Percentiles rank a stretch among this genome's conserved stretches.
Conservation (phyloP, 441 rosid genomes). For the Bruguiera hainesii region DNA sequence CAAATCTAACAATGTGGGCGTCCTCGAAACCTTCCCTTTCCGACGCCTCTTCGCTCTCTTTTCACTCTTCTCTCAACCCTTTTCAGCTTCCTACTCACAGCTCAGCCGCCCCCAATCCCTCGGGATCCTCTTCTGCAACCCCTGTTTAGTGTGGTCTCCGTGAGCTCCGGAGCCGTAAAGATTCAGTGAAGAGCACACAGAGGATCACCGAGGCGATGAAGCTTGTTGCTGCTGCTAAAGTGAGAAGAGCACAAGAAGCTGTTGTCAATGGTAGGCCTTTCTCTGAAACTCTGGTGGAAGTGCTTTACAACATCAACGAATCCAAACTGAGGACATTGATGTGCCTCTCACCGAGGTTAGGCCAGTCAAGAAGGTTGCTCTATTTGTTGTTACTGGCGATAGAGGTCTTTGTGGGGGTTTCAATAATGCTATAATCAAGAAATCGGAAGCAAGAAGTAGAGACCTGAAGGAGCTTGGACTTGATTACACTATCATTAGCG, state of each 20-base stretch:
- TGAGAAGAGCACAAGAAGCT: constrained; percentile 85
- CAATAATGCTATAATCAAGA: constrained; percentile 54
- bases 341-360: constrained; percentile 67
- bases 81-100: constrained; percentile 13
- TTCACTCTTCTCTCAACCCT: constrained; percentile 26
- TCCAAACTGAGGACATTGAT: constrained; percentile 64
- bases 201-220: constrained; percentile 91
- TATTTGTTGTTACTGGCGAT: constrained; percentile 69
- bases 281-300: constrained; percentile 61
- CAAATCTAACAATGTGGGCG: constrained; percentile 27
- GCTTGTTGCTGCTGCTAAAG: constrained; percentile 77
- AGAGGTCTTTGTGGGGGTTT: constrained; percentile 78
- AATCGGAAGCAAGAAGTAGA: constrained; percentile 56
- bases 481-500: constrained; percentile 57
- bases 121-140: constrained; percentile 32
- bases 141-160: constrained; percentile 58
- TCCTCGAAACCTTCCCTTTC: constrained; percentile 27
- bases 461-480: constrained; percentile 57
- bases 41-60: constrained; percentile 1
- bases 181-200: constrained; percentile 63
- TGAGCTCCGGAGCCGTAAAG: constrained; percentile 60
- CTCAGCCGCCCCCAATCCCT: constrained; percentile 13
- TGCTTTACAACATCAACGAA: constrained; percentile 66
- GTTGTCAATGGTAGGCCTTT: constrained; percentile 74
- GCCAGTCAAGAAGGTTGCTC: constrained; percentile 74